Base-by-base conservation (phyloP, 2,329 filamentous ascomycete species). In the Beauveria caledonica region DNA sequence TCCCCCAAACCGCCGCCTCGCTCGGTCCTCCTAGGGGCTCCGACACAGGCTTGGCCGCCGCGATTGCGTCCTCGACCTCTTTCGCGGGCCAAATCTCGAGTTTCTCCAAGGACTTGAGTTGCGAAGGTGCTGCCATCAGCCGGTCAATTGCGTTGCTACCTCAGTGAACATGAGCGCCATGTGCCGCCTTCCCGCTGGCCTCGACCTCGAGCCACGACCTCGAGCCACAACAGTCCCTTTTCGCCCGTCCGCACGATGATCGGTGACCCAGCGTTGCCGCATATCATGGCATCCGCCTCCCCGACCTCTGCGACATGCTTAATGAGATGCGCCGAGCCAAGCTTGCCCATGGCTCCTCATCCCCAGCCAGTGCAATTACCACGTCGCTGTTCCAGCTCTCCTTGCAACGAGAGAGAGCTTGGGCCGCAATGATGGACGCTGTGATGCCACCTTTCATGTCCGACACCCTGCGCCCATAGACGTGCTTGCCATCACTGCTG, bases 371-470 rank as follows among this genome's bases (percentile, higher is more conserved):
- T 15, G 63, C 60, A 27, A 63, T 36, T 21, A 64, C 57, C 29
- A 64, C 49, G 11, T 63, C 60, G 33, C 57, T 60, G 23, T 33
- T 46, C 62, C 60, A 63, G 10, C 25, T 11, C 2, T 61, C 57
- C 19, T 44, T 60, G n/a, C 55, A 54, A 15, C 46, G 45, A n/a
- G 52, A 40, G 4, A 63, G 36, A 3, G 52, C 60, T 25, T 39
- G 45, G 11, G 29, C 54, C 5, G 57, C 63, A 25, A 63, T 45
- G 7, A 64, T 52, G 13, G 63, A 62, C 23, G 63, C 60, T 9
- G 56, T 60, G 13, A 62, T 61, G 19, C 61, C 59, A 5, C 62
- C 62, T 29, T 63, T 63, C 62, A 62, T 63, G 45, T 62, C 60
- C 8, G 62, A 61, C 6, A 48, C 45, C 13, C 62, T 60, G 36